These are phyloP conservation scores for Piper longum DNA, from an alignment of 164 flowering plant genomes.

Conservation along the genomic window DNA sequence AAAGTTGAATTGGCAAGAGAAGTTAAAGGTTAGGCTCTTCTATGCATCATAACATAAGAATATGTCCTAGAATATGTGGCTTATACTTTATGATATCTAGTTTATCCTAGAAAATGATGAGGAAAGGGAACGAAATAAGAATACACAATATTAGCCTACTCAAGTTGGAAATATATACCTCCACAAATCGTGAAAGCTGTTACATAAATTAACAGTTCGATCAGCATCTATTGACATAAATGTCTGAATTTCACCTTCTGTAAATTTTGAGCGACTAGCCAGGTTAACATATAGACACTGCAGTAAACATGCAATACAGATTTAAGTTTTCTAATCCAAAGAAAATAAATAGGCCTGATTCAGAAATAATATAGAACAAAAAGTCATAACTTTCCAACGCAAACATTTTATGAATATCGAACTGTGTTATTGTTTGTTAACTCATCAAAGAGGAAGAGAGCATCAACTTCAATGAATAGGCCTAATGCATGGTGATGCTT, in stretches of 20 bases:
- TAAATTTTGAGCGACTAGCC: constrained; percentile 65
- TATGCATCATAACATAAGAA: too few species aligned
- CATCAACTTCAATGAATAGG: too few species aligned
- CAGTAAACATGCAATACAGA: not conserved
- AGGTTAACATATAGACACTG: constrained; percentile 65
- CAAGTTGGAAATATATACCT: constrained; percentile 31
- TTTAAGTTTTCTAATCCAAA: not conserved
- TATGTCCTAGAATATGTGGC: too few species aligned
- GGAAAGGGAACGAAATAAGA: not conserved
- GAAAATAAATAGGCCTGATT: not conserved
- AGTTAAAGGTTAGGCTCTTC: too few species aligned
- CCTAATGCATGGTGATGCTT: too few species aligned
- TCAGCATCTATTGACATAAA: constrained; percentile 98
- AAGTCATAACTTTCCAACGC: too few species aligned
- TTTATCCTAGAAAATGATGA: not conserved
- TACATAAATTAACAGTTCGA: constrained; percentile 73
- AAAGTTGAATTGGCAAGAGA: too few species aligned
- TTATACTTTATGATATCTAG: too few species aligned
- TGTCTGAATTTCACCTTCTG: constrained; percentile 95
- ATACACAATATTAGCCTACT: not conserved
- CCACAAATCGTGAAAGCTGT: constrained; percentile 95
- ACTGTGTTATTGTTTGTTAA: too few species aligned
- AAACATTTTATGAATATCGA: too few species aligned
- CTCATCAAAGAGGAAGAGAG: too few species aligned
- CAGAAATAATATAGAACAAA: not conserved